Evolutionary conservation across 345 rosid species (phyloP).

Genomic region (Acer negundo): DNA sequence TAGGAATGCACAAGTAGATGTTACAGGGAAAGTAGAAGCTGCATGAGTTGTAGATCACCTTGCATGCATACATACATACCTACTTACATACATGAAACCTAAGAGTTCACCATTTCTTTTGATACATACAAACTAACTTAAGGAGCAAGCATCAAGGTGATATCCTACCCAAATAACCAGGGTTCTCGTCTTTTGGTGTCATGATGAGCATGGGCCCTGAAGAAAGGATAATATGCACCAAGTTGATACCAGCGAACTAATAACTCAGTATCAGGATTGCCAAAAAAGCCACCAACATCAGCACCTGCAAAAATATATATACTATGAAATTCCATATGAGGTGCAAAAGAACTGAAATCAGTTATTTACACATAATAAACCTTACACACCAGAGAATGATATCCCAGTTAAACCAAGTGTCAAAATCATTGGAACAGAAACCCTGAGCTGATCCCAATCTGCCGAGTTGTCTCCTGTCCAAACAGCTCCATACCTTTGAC

Average conservation of each 20-base stretch:
- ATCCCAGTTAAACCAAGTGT: slow-evolving; percentile 88
- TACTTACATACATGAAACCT: slow-evolving; percentile 3
- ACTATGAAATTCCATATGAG: neutral
- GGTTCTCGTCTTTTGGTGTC: slow-evolving; percentile 99
- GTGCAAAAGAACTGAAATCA: neutral
- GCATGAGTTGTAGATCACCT: neutral
- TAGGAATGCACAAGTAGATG: neutral
- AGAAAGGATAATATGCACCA: slow-evolving; percentile 98
- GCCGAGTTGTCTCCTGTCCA: slow-evolving; percentile 99
- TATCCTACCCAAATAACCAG: slow-evolving; percentile 90
- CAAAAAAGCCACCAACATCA: slow-evolving; percentile 96
- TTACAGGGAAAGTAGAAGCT: neutral
- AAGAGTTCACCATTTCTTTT: neutral
- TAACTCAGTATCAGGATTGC: slow-evolving; percentile 91
- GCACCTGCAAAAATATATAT: slow-evolving; percentile 59
- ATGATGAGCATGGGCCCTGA: slow-evolving; percentile 97
- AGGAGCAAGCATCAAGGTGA: slow-evolving; percentile 2
- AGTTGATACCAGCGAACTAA: slow-evolving; percentile 98
- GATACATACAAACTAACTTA: neutral
- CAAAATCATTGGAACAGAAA: slow-evolving; percentile 93
- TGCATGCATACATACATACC: neutral
- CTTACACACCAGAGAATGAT: slow-evolving; percentile 75
- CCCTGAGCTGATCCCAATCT: slow-evolving; percentile 96
- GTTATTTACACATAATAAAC: neutral
- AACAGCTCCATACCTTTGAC: slow-evolving; percentile 92